A percentile compares a stretch with the other conserved stretches of the same genome.
These are phyloP conservation scores for Trypanosoma avium DNA, from an alignment of 208 protist species.

Conservation along the genomic window DNA sequence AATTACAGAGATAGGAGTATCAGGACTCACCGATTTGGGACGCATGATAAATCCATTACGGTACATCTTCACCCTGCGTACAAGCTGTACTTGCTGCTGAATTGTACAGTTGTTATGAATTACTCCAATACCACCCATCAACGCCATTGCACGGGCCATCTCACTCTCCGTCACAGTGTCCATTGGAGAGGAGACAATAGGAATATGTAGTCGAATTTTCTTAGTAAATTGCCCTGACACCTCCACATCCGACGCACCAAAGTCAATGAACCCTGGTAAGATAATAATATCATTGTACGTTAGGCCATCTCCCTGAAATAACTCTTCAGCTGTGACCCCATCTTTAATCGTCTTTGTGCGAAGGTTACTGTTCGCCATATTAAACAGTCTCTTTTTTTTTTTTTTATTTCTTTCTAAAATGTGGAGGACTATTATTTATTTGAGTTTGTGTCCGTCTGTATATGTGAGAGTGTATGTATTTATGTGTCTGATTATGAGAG, in stretches of 20 bases:
- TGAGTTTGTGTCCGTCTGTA: too few species aligned
- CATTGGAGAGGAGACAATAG: constrained; percentile 94
- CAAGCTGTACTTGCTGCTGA: constrained; percentile 90
- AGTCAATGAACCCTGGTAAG: constrained; percentile 95
- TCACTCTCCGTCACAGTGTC: constrained; percentile 95
- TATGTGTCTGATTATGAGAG: too few species aligned
- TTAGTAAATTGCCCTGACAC: constrained; percentile 82
- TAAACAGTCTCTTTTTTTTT: constrained; percentile 11
- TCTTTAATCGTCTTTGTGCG: constrained; percentile 82
- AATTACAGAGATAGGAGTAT: constrained; percentile 86
- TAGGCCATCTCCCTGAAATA: constrained; percentile 84
- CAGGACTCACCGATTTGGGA: constrained; percentile 89
- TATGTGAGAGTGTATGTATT: too few species aligned
- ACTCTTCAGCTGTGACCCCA: constrained; percentile 80
- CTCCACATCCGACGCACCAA: constrained; percentile 85
- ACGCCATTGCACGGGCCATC: constrained; percentile 90
- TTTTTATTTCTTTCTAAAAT: constrained; percentile 8
- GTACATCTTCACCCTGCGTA: constrained; percentile 94
- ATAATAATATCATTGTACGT: constrained; percentile 96
- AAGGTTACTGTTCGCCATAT: constrained; percentile 45
- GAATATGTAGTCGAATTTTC: constrained; percentile 92
- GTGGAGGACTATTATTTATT: too few species aligned
- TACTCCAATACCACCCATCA: constrained; percentile 96
- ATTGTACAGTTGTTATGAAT: constrained; percentile 96
- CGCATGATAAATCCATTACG: constrained; percentile 97